These are phyloP conservation scores for Paramecium pentaurelia DNA, from an alignment of 73 alveolate species.

Conservation along the genomic window DNA sequence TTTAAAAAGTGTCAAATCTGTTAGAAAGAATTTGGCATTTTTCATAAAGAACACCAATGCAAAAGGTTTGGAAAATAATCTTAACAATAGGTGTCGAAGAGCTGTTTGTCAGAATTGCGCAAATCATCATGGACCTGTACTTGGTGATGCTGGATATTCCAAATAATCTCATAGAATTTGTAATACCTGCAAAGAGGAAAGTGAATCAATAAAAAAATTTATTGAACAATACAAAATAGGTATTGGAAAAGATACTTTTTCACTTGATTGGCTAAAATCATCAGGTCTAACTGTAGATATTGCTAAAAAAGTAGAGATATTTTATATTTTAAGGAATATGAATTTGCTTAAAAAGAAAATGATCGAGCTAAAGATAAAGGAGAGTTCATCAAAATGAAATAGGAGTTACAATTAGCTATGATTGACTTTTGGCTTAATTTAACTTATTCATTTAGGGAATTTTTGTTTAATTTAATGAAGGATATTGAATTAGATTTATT, in stretches of 20 bases:
- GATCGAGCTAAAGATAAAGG: neutral
- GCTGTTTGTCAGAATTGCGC: neutral
- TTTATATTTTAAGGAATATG: neutral
- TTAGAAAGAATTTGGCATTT: neutral
- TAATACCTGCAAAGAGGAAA: conserved; percentile 11
- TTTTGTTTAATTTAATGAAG: neutral
- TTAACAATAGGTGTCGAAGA: neutral
- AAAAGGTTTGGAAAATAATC: neutral
- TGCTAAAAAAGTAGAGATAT: neutral
- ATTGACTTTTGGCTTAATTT: neutral
- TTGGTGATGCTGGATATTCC: too few relatives aligned
- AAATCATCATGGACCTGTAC: neutral
- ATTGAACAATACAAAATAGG: neutral
- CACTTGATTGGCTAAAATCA: conserved; percentile 9
- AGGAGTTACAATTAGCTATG: neutral
- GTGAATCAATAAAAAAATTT: neutral
- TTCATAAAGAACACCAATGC: neutral
- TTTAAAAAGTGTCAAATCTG: neutral
- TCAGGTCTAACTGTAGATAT: neutral
- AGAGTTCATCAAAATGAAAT: neutral
- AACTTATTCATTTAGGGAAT: neutral
- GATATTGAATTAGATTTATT: neutral
- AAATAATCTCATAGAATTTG: neutral
- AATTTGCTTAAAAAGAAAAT: neutral
- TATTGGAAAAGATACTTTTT: neutral